Conservation (phyloP, 73 alveolate genomes). For the Stentor roeselii region DNA sequence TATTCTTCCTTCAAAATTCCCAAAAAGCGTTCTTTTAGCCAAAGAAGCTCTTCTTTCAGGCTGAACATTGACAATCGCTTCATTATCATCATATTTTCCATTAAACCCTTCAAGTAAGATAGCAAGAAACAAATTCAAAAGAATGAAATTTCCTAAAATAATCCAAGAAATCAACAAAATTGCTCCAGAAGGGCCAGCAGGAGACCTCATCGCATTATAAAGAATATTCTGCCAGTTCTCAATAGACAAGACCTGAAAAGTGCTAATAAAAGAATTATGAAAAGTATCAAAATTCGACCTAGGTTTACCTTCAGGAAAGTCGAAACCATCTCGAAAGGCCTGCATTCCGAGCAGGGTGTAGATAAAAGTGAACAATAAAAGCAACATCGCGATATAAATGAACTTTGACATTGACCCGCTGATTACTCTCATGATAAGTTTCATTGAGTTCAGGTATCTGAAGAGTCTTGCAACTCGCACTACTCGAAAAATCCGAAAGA, state of each 20-base stretch:
- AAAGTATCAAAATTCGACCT: slow-evolving; percentile 66
- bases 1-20: neutral
- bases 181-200: slow-evolving; percentile 35
- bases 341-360: slow-evolving; percentile 82
- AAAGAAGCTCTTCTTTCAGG: neutral
- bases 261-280: slow-evolving; percentile 59
- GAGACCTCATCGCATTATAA: slow-evolving; percentile 37
- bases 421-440: slow-evolving; percentile 74
- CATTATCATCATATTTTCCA: slow-evolving; percentile 68
- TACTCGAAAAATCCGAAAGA: slow-evolving; percentile 92
- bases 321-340: slow-evolving; percentile 41
- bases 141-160: slow-evolving; percentile 89
- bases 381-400: slow-evolving; percentile 65
- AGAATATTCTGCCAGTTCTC: slow-evolving; percentile 76
- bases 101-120: slow-evolving; percentile 84
- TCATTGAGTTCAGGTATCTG: slow-evolving; percentile 81
- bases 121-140: slow-evolving; percentile 91
- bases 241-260: slow-evolving; percentile 65
- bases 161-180: slow-evolving; percentile 83
- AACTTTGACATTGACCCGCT: slow-evolving; percentile 31
- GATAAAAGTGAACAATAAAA: slow-evolving; percentile 86
- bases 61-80: neutral
- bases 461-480: slow-evolving; percentile 86
- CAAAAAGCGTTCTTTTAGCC: slow-evolving; percentile 8
- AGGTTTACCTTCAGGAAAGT: slow-evolving; percentile 41